Base-by-base conservation (phyloP, 2,329 filamentous ascomycete genomes). In the Penicillium sp. region DNA sequence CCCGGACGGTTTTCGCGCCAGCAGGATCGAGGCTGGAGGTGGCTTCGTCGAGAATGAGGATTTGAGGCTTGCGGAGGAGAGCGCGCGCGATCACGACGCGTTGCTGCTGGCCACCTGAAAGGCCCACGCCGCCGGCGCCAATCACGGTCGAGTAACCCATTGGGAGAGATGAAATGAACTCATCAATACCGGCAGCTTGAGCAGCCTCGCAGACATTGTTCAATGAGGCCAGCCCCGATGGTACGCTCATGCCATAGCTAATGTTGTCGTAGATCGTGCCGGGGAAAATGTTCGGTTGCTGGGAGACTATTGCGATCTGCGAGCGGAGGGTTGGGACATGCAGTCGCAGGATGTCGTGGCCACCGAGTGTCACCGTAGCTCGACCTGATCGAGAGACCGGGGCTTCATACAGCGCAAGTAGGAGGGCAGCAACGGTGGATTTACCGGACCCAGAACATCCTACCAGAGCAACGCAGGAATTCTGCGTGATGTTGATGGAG, bases 401-500 rank as follows among this genome's bases (percentile, higher is more conserved):
- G 2, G 70, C 59, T 46, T 77, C 70, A 64, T 94, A 91, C 0
- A 97, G 78, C 1, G 87, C 84, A 3, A 95, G 74, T 0, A 97
- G 77, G 0, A 97, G 75, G 0, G 88, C 83, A 0, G 88, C 81
- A 29, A 97, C 79, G 0, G 93, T 97, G 12, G 88, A 92, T 73
- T 99, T 97, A 1, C 94, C 93, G n/a, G 88, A 90, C 0, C 94
- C 93, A 0, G 91, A 96, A 1, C 83, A 75, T 1, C 93, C 92
- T 2, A 95, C 91, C 17, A 97, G 84, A 2, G 90, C 91, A 0
- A 86, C 86, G 59, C 84, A 89, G 3, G 82, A 84, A 18, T 86
- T 85, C 0, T 80, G 70, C 1, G 77, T 67, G 45, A 97, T 82
- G 0, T 72, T 75, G 7, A 96, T 75, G n/a, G 78, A 84, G n/a